Base-by-base conservation (phyloP, 2,329 filamentous ascomycete species). In the Diaporthe citri region DNA sequence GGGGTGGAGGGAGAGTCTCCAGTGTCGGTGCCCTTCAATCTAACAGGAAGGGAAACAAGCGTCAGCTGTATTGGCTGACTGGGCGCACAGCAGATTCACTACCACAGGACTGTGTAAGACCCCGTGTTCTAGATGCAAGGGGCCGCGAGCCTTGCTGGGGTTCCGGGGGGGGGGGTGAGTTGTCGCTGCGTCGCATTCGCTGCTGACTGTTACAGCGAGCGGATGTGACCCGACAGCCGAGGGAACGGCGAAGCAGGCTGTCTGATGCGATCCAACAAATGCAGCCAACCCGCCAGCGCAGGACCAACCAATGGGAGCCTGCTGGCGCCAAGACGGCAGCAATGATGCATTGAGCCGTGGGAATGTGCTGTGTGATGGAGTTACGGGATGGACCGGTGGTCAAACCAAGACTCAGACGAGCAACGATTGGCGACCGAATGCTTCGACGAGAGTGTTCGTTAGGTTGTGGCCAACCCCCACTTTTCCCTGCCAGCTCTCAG, bases 331-430 rank as follows among this genome's bases (percentile, higher is more conserved):
- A 69, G 64, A 55, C 64, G 64, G 64, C 64, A 39, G 64, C 46
- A 28, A 13, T 39, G 64, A 67, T 28, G 64, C 64, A 69, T 69
- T 69, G 64, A 69, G 64, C 64, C 64, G 64, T 55, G 48, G n/a
- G 48, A 15, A 55, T 55, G 31, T 55, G 64, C 25, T 52, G 64
- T 41, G 46, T 52, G 64, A 67, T 39, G 64, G 64, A 28, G 43
- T 55, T 52, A 52, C 64, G 46, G 64, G 48, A 69, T 69, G 64
- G n/a, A 41, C 64, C 25, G 64, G 48, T 55, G 64, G 64, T 69
- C 64, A 55, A 69, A 55, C 46, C 46, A 69, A 25, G 46, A 41
- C 46, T 28, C 31, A 51, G 64, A 52, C 34, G 64, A 52, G 64
- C 64, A 55, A 31, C 31, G 43, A 67, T 52, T 52, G 28, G 64